Conservation (phyloP, 2,329 filamentous ascomycete species). For the Rosellinia necatrix region DNA sequence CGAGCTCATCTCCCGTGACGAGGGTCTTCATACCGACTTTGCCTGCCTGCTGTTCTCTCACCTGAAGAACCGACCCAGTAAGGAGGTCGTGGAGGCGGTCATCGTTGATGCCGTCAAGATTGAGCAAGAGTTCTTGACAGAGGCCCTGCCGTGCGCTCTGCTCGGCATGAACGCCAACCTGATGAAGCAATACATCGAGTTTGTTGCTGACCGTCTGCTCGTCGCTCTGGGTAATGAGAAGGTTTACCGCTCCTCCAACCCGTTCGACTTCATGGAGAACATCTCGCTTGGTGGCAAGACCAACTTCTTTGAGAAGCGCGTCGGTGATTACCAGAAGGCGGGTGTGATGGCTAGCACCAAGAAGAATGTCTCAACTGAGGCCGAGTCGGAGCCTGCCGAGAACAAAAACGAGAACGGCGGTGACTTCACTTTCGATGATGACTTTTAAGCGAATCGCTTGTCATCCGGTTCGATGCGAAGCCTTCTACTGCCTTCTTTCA, state of each 20-base stretch:
- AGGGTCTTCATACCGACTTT: constrained; percentile 99
- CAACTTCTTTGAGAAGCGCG: constrained; percentile 99
- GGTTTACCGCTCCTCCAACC: constrained; percentile 89
- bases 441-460: constrained; percentile 71
- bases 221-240: constrained; percentile 93
- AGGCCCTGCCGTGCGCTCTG: constrained; percentile 88
- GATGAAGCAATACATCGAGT: constrained; percentile 99
- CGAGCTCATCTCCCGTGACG: constrained; percentile 98
- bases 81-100: constrained; percentile 80
- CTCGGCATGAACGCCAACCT: constrained; percentile 96
- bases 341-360: constrained; percentile 95
- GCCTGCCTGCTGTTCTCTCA: constrained; percentile 98
- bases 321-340: constrained; percentile 99
- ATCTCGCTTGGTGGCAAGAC: constrained; percentile 99
- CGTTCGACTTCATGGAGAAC: constrained; percentile 99
- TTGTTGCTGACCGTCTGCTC: constrained; percentile 93
- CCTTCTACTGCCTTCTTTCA: constrained; percentile 1
- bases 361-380: constrained; percentile 57
- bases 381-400: constrained; percentile 51
- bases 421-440: constrained; percentile 93
- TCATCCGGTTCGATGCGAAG: constrained; percentile 14
- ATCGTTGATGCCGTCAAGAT: constrained; percentile 93
- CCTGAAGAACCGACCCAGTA: constrained; percentile 86
- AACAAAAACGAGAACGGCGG: constrained; percentile 65
- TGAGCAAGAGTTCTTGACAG: constrained; percentile 97